Evolutionary conservation across 768 basidiomycete genomes (phyloP).

Genomic region (Obba rivulosa): DNA sequence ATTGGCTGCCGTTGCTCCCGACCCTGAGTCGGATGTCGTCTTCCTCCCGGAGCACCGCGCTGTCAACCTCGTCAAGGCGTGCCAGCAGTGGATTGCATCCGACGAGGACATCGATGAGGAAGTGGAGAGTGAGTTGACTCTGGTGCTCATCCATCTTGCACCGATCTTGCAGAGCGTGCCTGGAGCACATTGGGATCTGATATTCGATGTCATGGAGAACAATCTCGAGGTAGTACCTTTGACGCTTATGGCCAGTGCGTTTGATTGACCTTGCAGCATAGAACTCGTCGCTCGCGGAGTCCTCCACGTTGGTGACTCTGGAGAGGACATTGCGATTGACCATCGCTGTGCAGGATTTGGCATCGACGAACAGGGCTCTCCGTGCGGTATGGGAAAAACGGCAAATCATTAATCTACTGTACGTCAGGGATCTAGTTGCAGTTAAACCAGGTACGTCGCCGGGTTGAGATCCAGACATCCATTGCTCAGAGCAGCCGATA

Average conservation of each 20-base stretch:
- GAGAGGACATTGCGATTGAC: constrained; percentile 67
- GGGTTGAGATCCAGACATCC: not conserved
- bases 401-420: constrained; percentile 42
- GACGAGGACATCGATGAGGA: constrained; percentile 67
- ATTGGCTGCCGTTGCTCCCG: constrained; percentile 69
- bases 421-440: constrained; percentile 58
- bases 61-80: constrained; percentile 80
- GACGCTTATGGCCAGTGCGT: not conserved
- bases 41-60: constrained; percentile 85
- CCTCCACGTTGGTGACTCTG: constrained; percentile 53
- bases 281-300: constrained; percentile 58
- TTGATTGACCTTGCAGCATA: constrained; percentile 20
- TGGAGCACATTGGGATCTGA: constrained; percentile 89
- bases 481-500: not conserved
- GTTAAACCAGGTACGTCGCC: constrained; percentile 43
- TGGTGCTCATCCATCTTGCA: constrained; percentile 68
- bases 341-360: constrained; percentile 62
- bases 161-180: constrained; percentile 85
- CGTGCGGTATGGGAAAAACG: constrained; percentile 64
- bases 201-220: constrained; percentile 84
- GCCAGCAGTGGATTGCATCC: constrained; percentile 73
- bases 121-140: constrained; percentile 71
- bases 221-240: constrained; percentile 69
- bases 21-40: constrained; percentile 69
- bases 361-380: constrained; percentile 66